These are phyloP conservation scores for Candida endomychidarum DNA, from an alignment of 805 yeast genomes.

Conservation along the genomic window DNA sequence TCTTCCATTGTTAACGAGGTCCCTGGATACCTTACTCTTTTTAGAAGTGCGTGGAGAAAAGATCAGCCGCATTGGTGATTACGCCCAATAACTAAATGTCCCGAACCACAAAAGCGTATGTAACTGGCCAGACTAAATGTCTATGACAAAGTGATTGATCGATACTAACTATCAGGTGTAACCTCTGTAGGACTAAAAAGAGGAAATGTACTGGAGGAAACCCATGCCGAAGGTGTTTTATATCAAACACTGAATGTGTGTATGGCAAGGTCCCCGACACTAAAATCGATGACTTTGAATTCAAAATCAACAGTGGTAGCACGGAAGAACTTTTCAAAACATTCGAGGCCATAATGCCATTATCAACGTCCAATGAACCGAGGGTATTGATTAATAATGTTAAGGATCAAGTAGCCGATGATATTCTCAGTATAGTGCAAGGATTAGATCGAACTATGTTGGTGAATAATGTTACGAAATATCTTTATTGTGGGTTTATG, in stretches of 20 bases:
- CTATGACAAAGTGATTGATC: background rate
- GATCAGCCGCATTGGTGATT: background rate
- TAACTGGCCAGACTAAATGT: no score
- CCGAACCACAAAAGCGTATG: conserved; percentile 7
- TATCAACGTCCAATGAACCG: background rate
- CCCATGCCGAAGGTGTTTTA: conserved; percentile 9
- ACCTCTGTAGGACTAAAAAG: conserved; percentile 7
- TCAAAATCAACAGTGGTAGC: conserved; percentile 4
- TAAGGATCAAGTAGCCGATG: conserved; percentile 2
- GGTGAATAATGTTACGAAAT: conserved; percentile 7
- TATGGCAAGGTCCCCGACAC: conserved; percentile 1
- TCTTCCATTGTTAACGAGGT: no score
- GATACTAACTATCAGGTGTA: conserved; percentile 4
- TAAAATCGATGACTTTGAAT: conserved; percentile 7
- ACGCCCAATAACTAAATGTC: background rate
- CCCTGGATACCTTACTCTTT: no score
- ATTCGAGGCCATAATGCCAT: conserved; percentile 5
- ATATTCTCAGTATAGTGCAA: background rate
- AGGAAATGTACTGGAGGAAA: conserved; percentile 9
- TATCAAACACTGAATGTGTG: conserved; percentile 4
- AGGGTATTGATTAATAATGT: background rate
- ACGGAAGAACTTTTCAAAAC: conserved; percentile 6
- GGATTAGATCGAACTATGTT: conserved; percentile 4
- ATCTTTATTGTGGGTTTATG: conserved; percentile 7
- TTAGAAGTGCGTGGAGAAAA: no score